Evolutionary conservation across 1,139 yeast genomes (phyloP).

Genomic region (Geotrichum aggregatum): DNA sequence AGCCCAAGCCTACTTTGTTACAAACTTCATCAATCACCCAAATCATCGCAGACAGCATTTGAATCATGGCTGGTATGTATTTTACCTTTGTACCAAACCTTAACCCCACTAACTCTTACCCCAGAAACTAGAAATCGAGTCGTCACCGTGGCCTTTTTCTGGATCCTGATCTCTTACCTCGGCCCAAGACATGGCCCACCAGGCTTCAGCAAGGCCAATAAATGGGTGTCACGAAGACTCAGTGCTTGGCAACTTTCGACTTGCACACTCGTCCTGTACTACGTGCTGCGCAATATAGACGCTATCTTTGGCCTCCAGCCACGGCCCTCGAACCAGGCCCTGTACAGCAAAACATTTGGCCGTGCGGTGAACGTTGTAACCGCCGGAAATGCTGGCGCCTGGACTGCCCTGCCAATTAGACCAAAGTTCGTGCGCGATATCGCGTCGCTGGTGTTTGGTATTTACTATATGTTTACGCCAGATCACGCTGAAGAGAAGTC

Average conservation of each 20-base stretch:
- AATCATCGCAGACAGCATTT: too few species aligned
- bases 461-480: slow-evolving; percentile 23
- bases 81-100: neutral
- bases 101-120: neutral
- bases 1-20: too few species aligned
- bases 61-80: slow-evolving; percentile 10
- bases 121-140: slow-evolving; percentile 22
- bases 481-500: slow-evolving; percentile 27
- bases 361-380: slow-evolving; percentile 23
- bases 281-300: slow-evolving; percentile 24
- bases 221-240: slow-evolving; percentile 20
- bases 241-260: slow-evolving; percentile 26
- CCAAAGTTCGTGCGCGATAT: slow-evolving; percentile 22
- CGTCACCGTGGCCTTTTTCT: slow-evolving; percentile 21
- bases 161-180: slow-evolving; percentile 22
- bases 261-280: slow-evolving; percentile 24
- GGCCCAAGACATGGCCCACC: slow-evolving; percentile 26
- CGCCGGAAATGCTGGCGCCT: slow-evolving; percentile 25
- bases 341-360: slow-evolving; percentile 23
- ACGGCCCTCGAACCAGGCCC: slow-evolving; percentile 21
- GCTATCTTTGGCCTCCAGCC: slow-evolving; percentile 24
- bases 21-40: too few species aligned
- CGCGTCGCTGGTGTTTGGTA: slow-evolving; percentile 21
- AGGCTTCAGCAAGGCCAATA: slow-evolving; percentile 20
- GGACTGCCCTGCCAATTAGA: slow-evolving; percentile 25